A percentile compares a stretch with the other conserved stretches of the same genome.
These are phyloP conservation scores for Glycine soja DNA, from an alignment of 306 rosid species.

Conservation along the genomic window DNA sequence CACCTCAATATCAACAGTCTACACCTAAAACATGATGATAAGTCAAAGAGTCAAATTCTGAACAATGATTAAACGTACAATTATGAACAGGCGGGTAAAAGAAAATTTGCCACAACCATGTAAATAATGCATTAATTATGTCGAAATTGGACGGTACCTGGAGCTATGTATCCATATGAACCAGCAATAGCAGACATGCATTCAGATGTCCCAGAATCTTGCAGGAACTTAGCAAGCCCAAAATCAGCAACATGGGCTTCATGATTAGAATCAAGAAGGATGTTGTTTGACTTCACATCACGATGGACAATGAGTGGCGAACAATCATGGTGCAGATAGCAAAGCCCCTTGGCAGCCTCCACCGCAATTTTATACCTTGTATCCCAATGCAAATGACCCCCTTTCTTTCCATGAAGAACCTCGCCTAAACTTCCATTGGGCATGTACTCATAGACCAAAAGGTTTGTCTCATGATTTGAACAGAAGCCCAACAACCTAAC, in stretches of 20 bases:
- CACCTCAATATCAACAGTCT: conserved; percentile 43
- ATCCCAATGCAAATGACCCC: conserved; percentile 93
- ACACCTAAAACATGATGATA: conserved; percentile 38
- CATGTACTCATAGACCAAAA: conserved; percentile 95
- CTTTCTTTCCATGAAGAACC: conserved; percentile 96
- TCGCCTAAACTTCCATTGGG: conserved; percentile 98
- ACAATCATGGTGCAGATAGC: conserved; percentile 96
- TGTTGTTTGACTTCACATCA: conserved; percentile 95
- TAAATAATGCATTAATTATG: conserved; percentile 27
- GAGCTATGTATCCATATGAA: conserved; percentile 97
- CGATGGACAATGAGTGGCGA: conserved; percentile 92
- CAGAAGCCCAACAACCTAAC: conserved; percentile 90
- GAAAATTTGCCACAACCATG: conserved; percentile 15
- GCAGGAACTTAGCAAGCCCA: conserved; percentile 97
- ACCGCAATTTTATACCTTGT: conserved; percentile 89
- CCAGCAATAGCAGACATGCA: conserved; percentile 99
- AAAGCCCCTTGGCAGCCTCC: conserved; percentile 97
- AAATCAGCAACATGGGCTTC: conserved; percentile 99
- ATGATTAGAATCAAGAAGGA: conserved; percentile 81
- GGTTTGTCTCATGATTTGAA: conserved; percentile 95
- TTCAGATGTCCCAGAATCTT: conserved; percentile 97
- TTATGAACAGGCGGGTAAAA: conserved; percentile 36
- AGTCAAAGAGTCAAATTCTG: conserved; percentile 47
- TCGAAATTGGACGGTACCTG: conserved; percentile 64
- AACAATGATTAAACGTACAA: conserved; percentile 37